Percentiles rank a stretch among this genome's conserved stretches.
These are phyloP conservation scores for Rhizopus arrhizus DNA, from an alignment of 371 early-diverging fungal genomes.

Conservation along the genomic window DNA sequence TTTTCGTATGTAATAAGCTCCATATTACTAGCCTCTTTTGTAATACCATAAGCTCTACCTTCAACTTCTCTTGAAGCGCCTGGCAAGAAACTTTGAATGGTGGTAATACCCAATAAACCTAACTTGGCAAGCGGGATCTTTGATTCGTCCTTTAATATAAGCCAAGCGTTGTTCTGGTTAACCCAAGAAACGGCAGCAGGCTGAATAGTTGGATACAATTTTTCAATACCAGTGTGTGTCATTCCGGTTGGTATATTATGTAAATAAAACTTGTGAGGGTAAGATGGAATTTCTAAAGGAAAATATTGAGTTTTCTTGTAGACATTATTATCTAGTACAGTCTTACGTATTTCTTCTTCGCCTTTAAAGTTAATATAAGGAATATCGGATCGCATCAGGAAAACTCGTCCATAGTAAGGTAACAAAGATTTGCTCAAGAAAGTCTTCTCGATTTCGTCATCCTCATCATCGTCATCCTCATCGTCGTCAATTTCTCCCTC, in stretches of 20 bases:
- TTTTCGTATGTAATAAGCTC: slow-evolving; percentile 34
- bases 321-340: slow-evolving; percentile 14
- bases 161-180: slow-evolving; percentile 46
- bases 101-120: slow-evolving; percentile 31
- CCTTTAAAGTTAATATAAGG: slow-evolving; percentile 53
- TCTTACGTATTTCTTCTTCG: slow-evolving; percentile 24
- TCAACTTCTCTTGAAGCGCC: slow-evolving; percentile 29
- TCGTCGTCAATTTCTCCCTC: slow-evolving; percentile 4
- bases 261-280: slow-evolving; percentile 43
- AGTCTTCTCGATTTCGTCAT: slow-evolving; percentile 20
- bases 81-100: slow-evolving; percentile 29
- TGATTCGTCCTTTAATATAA: slow-evolving; percentile 42
- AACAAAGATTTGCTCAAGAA: slow-evolving; percentile 22
- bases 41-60: slow-evolving; percentile 32
- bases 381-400: slow-evolving; percentile 51
- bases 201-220: slow-evolving; percentile 42
- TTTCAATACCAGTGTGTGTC: slow-evolving; percentile 40
- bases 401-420: slow-evolving; percentile 50
- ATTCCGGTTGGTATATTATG: slow-evolving; percentile 48
- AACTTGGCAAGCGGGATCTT: slow-evolving; percentile 31
- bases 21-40: slow-evolving; percentile 38
- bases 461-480: slow-evolving; percentile 20
- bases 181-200: slow-evolving; percentile 51
- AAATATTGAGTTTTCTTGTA: too few species aligned
- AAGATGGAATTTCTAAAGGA: slow-evolving; percentile 28